Evolutionary conservation across 139 green algal species (phyloP), one percentile per base, ranked within the genome.

Genomic region (Auxenochlorella pyrenoidosa): DNA sequence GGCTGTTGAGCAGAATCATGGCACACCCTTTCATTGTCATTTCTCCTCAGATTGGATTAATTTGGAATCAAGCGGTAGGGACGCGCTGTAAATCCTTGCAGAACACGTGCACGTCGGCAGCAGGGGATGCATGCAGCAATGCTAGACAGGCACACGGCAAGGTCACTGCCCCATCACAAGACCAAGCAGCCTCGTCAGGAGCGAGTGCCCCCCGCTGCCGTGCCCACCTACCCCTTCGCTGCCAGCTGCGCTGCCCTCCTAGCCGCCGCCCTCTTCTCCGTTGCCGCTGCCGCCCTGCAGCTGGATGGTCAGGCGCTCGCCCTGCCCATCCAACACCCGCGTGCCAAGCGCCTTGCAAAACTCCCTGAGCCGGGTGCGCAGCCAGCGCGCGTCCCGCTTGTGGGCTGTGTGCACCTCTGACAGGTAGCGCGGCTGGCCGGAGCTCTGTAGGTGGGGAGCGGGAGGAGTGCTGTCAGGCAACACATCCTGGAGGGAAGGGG

Each of bases 361-460:
- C 40, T 71, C 54, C 22, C 28, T 36, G 4, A 87, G 41, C 18
- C 54, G 66, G 51, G 0, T 41, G 60, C 16, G 30, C 40, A 87
- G 38, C 83, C 83, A 87, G 26, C 16, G 10, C 2, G 41, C 30
- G 24, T 87, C 66, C 3, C 34, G 2, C 24, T 70, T 41, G 34
- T 18, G 12, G 18, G 83, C 66, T 22, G 24, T 59, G 26, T 60
- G 51, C 54, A 87, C 83, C 26, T 58, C 41, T 6, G 66, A 83
- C 8, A 87, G 0, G 75, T 87, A 87, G 5, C 60, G 83, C 26
- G 83, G 83, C 36, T 40, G 65, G 24, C 60, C 58, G 26, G 51
- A 30, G 75, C 16, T 16, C 75, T 81, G 75, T 30, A 59, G 32
- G 21, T 15, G n/a, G 16, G n/a, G 10, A 10, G 47, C 8, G 6